Conservation (phyloP, 1,139 yeast genomes). For the Diutina mesorugosa region DNA sequence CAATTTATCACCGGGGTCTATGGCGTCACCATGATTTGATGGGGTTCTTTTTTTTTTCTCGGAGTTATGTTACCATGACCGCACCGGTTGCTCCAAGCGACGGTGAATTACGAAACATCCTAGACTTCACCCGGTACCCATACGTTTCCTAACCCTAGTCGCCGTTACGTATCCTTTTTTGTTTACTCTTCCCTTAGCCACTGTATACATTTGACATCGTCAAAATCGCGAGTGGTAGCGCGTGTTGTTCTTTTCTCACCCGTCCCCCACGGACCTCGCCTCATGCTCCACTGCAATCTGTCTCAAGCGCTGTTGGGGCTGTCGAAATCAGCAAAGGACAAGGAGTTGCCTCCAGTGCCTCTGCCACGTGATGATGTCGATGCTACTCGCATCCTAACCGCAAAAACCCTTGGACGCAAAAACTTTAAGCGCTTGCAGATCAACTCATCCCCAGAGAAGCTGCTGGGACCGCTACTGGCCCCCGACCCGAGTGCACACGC, state of each 20-base stretch:
- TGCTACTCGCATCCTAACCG: slow-evolving; percentile 17
- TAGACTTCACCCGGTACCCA: not conserved
- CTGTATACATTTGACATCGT: not conserved
- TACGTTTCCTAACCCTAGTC: not conserved
- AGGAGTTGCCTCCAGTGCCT: slow-evolving; percentile 30
- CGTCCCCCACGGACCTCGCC: not conserved
- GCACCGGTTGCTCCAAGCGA: not conserved
- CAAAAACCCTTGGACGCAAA: slow-evolving; percentile 56
- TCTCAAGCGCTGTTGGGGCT: slow-evolving; percentile 16
- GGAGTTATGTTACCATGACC: not conserved
- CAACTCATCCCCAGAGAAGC: not conserved
- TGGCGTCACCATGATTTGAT: too few relatives aligned
- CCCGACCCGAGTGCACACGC: not conserved
- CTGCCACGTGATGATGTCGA: slow-evolving; percentile 8
- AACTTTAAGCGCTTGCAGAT: slow-evolving; percentile 64
- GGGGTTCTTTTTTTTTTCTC: not conserved
- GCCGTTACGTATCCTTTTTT: not conserved
- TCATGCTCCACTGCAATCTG: slow-evolving; percentile 14
- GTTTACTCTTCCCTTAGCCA: not conserved
- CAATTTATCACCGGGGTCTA: too few relatives aligned
- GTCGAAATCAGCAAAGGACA: slow-evolving; percentile 13
- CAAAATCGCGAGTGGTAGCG: not conserved
- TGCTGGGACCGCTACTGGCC: slow-evolving; percentile 6
- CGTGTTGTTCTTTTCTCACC: slow-evolving; percentile 2
- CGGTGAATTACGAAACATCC: not conserved